A percentile compares a stretch with the other conserved stretches of the same genome.
phyloP scores from a whole-genome alignment of 768 basidiomycete genomes.

The Suillus spraguei region DNA sequence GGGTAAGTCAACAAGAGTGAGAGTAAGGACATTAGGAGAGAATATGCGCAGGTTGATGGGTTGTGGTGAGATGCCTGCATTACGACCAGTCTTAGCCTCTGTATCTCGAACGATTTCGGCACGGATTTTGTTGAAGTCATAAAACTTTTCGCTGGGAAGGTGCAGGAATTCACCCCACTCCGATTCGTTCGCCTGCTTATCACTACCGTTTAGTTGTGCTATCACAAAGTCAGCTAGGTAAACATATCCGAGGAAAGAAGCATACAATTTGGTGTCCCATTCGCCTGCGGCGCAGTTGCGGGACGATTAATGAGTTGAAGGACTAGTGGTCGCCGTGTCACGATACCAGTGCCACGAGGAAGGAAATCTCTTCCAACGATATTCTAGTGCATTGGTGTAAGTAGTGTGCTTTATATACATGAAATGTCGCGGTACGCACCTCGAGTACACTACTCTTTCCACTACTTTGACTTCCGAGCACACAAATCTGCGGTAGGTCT shows the following conservation, averaged over 20 bases:
- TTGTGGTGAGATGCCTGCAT: conserved; percentile 95
- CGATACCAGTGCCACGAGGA: conserved; percentile 98
- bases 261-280: conserved; percentile 46
- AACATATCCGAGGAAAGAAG: conserved; percentile 14
- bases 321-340: conserved; percentile 95
- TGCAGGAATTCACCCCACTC: conserved; percentile 99
- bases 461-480: conserved; percentile 89
- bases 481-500: conserved; percentile 92
- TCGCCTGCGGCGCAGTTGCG: conserved; percentile 46
- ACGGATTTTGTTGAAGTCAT: conserved; percentile 95
- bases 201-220: conserved; percentile 45
- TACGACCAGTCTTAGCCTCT: conserved; percentile 97
- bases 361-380: conserved; percentile 98
- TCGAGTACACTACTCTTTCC: conserved; percentile 93
- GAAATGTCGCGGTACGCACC: conserved; percentile 44
- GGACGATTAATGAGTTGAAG: conserved; percentile 93
- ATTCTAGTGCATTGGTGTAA: conserved; percentile 55
- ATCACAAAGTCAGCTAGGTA: conserved; percentile 11
- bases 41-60: conserved; percentile 98
- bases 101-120: conserved; percentile 97
- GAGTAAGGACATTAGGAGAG: conserved; percentile 95
- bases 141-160: conserved; percentile 95
- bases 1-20: conserved; percentile 96
- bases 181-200: conserved; percentile 83
- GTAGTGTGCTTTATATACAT: conserved; percentile 13